Base-by-base conservation (phyloP, 2,329 filamentous ascomycete species). In the Calonectria naviculata region DNA sequence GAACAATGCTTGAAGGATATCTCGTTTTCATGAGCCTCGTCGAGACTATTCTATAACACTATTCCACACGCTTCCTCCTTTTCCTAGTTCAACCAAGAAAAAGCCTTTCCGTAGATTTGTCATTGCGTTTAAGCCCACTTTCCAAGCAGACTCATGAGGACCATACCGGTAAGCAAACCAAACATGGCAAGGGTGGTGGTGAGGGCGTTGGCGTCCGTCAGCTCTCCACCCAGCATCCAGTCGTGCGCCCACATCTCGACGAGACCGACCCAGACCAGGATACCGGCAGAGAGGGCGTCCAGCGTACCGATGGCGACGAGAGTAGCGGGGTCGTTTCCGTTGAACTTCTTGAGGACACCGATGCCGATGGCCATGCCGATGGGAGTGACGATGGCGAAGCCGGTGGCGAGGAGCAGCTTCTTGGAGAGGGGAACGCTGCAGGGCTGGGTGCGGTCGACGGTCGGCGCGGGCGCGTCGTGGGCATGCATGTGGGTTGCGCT, bases 281-380 rank as follows among this genome's bases (percentile, higher is more conserved):
- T 94, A 34, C 94, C 93, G 0, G 93, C 93, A 0, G 91, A 93
- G 9, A 95, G 79, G 1, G 93, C 92, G 80, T 95, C 91, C 0
- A 95, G 84, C 0, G 93, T 94, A 0, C 93, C 93, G 24, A 95
- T 90, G 1, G 92, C 91, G 52, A 95, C 83, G 44, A 95, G 85
- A 0, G 93, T 95, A 4, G 86, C 84, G 2, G 87, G 88, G 73
- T 94, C 89, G 75, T 94, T 94, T 5, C 93, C 93, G 78, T 95
- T 95, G 83, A 95, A 95, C 5, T 85, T 80, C 41, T 91, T 83
- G 17, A 95, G 81, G 2, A 93, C 92, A 1, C 92, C 92, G 26
- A 95, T 91, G 0, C 93, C 93, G 63, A 95, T 95, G 0, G 90
- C 93, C 93, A 95, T 95, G 5, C 93, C 93, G 24, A 94, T 83